These are phyloP conservation scores for Tulasnella sp. DNA, from an alignment of 768 basidiomycete species.

Conservation along the genomic window DNA sequence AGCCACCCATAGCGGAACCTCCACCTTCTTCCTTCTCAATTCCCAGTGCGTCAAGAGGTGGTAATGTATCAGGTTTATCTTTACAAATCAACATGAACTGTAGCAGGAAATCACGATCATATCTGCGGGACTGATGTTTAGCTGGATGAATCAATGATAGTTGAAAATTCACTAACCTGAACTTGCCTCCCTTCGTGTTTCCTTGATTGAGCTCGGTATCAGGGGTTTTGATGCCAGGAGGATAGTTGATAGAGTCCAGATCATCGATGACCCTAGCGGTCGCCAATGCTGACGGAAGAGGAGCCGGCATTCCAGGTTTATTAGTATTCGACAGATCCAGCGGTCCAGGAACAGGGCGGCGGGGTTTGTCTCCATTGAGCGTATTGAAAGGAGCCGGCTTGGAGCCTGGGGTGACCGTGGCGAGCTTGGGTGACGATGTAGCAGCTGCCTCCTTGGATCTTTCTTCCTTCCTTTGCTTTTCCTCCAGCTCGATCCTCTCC, in stretches of 20 bases:
- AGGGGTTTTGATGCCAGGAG: slow-evolving; percentile 66
- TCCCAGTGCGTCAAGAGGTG: slow-evolving; percentile 81
- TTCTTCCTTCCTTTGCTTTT: slow-evolving; percentile 17
- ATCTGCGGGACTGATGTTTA: slow-evolving; percentile 35
- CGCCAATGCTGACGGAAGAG: slow-evolving; percentile 41
- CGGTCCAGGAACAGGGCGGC: slow-evolving; percentile 51
- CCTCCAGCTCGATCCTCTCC: slow-evolving; percentile 17
- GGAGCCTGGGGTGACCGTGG: slow-evolving; percentile 23
- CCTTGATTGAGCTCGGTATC: slow-evolving; percentile 77
- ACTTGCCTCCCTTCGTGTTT: slow-evolving; percentile 75
- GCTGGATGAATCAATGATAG: background rate
- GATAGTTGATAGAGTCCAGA: slow-evolving; percentile 34
- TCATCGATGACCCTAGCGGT: slow-evolving; percentile 80
- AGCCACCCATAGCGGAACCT: slow-evolving; percentile 30
- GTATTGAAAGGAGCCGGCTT: slow-evolving; percentile 21
- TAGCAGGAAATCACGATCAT: slow-evolving; percentile 92
- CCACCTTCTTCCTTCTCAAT: slow-evolving; percentile 60
- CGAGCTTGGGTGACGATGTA: slow-evolving; percentile 4
- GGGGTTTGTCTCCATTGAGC: slow-evolving; percentile 21
- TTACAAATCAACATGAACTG: slow-evolving; percentile 94
- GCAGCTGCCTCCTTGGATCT: slow-evolving; percentile 25
- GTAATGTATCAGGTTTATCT: slow-evolving; percentile 86
- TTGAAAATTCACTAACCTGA: slow-evolving; percentile 40
- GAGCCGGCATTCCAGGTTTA: slow-evolving; percentile 30
- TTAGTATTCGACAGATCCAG: slow-evolving; percentile 52